phyloP scores from a whole-genome alignment of 345 rosid genomes.

The Brassica napus region DNA sequence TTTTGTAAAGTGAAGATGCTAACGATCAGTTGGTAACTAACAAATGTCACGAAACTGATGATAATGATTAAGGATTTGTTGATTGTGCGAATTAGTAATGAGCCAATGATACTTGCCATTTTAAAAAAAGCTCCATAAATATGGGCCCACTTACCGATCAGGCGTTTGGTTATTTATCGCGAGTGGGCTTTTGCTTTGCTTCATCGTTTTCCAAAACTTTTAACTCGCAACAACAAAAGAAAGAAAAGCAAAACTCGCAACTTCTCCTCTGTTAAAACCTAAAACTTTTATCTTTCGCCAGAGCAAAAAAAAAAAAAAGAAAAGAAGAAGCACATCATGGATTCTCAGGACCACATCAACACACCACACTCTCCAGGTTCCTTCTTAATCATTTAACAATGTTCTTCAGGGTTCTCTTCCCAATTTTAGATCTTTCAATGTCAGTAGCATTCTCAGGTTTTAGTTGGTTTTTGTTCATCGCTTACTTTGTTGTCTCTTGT shows the following conservation, averaged over 20 bases:
- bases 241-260: background rate
- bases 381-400: background rate
- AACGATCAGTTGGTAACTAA: conserved; percentile 10
- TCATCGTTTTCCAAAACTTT: conserved; percentile 31
- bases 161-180: background rate
- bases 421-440: background rate
- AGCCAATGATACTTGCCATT: background rate
- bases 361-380: conserved; percentile 34
- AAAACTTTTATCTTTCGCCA: background rate
- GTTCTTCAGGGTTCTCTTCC: conserved; percentile 12
- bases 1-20: background rate
- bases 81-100: background rate
- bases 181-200: conserved; percentile 40
- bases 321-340: conserved; percentile 7
- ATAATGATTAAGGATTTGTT: background rate
- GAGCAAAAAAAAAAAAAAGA: background rate
- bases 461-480: background rate
- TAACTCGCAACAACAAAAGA: background rate
- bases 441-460: background rate
- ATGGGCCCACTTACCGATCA: conserved; percentile 24
- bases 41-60: background rate
- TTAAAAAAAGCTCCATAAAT: no score
- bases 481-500: background rate
- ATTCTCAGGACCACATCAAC: conserved; percentile 29
- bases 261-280: conserved; percentile 17